phyloP scores from a whole-genome alignment of 495 filamentous ascomycete species.

The Penicillium angulare region DNA sequence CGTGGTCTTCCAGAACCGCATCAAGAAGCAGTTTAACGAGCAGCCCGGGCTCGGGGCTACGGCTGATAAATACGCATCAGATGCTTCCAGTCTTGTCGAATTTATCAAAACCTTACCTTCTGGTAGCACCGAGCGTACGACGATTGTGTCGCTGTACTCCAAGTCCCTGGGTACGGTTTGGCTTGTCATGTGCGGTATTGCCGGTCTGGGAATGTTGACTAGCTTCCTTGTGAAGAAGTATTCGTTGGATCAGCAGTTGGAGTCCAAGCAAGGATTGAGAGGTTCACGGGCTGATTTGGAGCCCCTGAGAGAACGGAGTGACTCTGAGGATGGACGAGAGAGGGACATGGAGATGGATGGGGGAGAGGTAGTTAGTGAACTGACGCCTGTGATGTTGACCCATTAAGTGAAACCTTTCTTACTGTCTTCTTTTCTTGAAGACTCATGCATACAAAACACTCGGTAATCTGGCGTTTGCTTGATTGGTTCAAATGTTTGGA shows the following conservation, averaged over 20 bases:
- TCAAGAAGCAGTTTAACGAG: constrained; percentile 7
- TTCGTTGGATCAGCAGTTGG: constrained; percentile 6
- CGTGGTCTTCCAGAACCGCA: constrained; percentile 53
- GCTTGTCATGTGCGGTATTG: constrained; percentile 14
- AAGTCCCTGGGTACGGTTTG: constrained; percentile 9
- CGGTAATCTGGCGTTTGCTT: no score
- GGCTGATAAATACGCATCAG: constrained; percentile 3
- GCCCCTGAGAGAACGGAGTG: no score
- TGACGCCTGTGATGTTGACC: no score
- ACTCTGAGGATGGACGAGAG: no score
- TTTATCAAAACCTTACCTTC: constrained; percentile 27
- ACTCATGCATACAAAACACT: no score
- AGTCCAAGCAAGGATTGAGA: constrained; percentile 4
- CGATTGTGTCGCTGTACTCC: constrained; percentile 7
- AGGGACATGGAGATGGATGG: no score
- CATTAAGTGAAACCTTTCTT: no score
- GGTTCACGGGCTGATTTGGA: neutral
- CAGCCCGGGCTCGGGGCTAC: constrained; percentile 3
- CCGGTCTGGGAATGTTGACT: constrained; percentile 3
- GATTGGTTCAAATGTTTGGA: no score
- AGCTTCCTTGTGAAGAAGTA: constrained; percentile 8
- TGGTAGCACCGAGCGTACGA: neutral
- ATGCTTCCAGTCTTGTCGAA: constrained; percentile 25
- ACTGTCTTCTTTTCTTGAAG: no score
- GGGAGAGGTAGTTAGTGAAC: no score